These are phyloP conservation scores for Zygoascus meyerae DNA, from an alignment of 1,139 yeast genomes.

Conservation along the genomic window DNA sequence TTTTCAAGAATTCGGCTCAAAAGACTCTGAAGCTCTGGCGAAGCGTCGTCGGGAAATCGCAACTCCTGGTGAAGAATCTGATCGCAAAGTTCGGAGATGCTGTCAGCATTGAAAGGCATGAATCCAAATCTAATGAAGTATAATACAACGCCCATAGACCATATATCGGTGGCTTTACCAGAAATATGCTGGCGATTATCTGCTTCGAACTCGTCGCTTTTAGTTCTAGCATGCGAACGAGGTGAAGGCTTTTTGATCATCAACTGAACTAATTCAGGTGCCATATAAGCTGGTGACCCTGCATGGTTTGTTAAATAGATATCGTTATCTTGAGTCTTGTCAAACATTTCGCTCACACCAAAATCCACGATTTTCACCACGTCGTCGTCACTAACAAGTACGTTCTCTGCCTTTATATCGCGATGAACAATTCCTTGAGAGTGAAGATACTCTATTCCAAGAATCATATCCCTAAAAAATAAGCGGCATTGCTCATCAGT, in stretches of 20 bases:
- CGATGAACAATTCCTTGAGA: constrained; percentile 91
- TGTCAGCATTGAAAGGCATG: constrained; percentile 36
- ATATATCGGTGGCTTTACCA: constrained; percentile 67
- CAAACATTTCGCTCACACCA: constrained; percentile 76
- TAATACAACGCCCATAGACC: constrained; percentile 73
- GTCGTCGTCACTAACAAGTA: constrained; percentile 65
- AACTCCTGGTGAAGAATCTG: constrained; percentile 27
- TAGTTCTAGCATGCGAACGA: not conserved
- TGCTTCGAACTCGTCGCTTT: constrained; percentile 9
- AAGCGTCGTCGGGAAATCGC: constrained; percentile 13
- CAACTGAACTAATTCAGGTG: constrained; percentile 70
- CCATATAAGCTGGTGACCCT: constrained; percentile 80
- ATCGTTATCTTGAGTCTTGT: constrained; percentile 40
- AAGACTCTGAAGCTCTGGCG: constrained; percentile 27
- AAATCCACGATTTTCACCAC: constrained; percentile 89
- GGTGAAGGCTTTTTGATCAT: constrained; percentile 11
- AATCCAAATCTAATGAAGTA: constrained; percentile 35
- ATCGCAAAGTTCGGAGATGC: constrained; percentile 46
- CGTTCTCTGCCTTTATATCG: constrained; percentile 92
- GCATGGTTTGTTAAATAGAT: constrained; percentile 51
- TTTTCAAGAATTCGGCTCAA: constrained; percentile 38
- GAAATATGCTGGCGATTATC: constrained; percentile 37
- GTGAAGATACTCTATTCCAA: constrained; percentile 88
- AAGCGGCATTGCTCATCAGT: constrained; percentile 38
- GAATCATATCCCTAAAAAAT: constrained; percentile 70